Evolutionary conservation across 2,329 filamentous ascomycete species (phyloP).

Genomic region (Ophiognomonia clavigignenti-juglandacearum): DNA sequence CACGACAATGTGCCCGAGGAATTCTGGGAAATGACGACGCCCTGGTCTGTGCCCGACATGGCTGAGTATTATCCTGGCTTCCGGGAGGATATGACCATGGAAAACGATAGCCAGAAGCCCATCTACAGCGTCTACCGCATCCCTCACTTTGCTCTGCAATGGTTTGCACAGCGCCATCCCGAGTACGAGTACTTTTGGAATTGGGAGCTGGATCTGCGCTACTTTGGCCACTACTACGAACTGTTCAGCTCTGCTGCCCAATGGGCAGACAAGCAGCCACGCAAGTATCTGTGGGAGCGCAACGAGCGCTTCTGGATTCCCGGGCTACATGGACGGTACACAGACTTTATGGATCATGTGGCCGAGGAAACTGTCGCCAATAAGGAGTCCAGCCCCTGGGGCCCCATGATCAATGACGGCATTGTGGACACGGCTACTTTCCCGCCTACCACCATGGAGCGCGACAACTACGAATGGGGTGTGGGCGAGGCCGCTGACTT

Average conservation of each 20-base stretch:
- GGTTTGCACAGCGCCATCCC: conserved; percentile 70
- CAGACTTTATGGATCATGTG: conserved; percentile 60
- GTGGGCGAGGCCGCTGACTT: conserved; percentile 71
- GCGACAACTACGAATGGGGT: conserved; percentile 70
- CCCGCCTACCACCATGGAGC: conserved; percentile 46
- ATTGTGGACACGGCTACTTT: conserved; percentile 60
- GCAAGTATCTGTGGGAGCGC: conserved; percentile 69
- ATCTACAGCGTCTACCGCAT: conserved; percentile 49
- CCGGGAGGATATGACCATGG: conserved; percentile 63
- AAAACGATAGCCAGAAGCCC: conserved; percentile 34
- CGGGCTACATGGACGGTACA: conserved; percentile 60
- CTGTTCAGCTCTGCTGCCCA: conserved; percentile 60
- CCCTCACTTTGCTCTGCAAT: conserved; percentile 50
- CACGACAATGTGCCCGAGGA: conserved; percentile 41
- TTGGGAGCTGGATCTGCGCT: conserved; percentile 79
- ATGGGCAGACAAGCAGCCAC: conserved; percentile 64
- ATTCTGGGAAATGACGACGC: conserved; percentile 65
- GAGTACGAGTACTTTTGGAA: conserved; percentile 83
- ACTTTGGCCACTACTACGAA: conserved; percentile 77
- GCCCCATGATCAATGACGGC: conserved; percentile 55
- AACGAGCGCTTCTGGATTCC: conserved; percentile 71
- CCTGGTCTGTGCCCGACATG: conserved; percentile 74
- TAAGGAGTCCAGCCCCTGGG: conserved; percentile 62
- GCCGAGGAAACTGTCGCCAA: conserved; percentile 44
- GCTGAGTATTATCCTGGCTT: conserved; percentile 71